Base-by-base conservation (phyloP, 1,139 yeast genomes). In the Yamadazyma buinensis region DNA sequence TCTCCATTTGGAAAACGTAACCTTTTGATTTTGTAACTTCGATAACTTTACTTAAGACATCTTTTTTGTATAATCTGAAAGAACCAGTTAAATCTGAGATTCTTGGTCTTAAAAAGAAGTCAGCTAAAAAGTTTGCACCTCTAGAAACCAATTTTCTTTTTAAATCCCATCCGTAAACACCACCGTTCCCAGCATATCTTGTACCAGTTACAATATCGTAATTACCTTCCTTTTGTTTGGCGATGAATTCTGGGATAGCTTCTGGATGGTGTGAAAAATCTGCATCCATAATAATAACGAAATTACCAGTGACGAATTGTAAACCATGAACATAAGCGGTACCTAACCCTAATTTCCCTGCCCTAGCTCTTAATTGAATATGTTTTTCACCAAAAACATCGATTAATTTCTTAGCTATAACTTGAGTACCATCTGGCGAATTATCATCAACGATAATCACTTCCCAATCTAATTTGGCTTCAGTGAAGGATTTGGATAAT, bases 1-100 rank as follows among this genome's bases (percentile, higher is more conserved):
- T 82, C 59, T 84, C 94, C 94, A 84, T 84, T 62, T 84, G 94
- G 75, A 84, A 84, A 33, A 84, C 94, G 48, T 84, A 84, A 31
- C 94, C 94, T 64, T 84, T 84, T 30, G 86, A 77, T 58, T 77
- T 73, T 36, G 92, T 83, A 36, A 72, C 84, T 34, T 68, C 75
- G 47, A 84, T 84, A 47, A 84, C 77, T 56, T 77, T 75, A 45
- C 76, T 72, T 54, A 84, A 68, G 2, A 74, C 90, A 2, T 72
- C 77, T 59, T 80, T 83, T 60, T 81, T 82, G 68, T 84, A 84
- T 46, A 84, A 72, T 54, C 92, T 74, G 72, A 76, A 84, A 26
- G 87, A 79, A 21, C 94, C 94, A 18, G 94, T 84, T 51, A 83
- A 71, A 57, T 84, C 94, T 31, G 84, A 75, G 17, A 84, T 87